Evolutionary conservation across 2,329 filamentous ascomycete species (phyloP).

Genomic region (Rutstroemia sp.): DNA sequence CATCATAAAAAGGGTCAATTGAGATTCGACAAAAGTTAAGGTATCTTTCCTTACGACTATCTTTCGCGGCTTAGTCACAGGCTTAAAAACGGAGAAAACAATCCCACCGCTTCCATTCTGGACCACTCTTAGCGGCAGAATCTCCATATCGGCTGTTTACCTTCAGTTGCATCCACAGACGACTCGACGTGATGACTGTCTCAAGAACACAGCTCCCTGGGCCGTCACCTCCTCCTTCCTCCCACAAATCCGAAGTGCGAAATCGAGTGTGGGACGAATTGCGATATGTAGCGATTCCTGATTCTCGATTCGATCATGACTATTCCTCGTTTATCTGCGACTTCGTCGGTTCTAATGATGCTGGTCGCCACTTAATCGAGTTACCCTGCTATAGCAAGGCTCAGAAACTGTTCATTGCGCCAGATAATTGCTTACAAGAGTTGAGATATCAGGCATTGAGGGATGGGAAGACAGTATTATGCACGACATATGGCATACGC

Average conservation of each 20-base stretch:
- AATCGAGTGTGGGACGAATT: slow-evolving; percentile 31
- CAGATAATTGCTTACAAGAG: slow-evolving; percentile 38
- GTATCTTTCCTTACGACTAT: neutral
- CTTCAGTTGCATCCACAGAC: neutral
- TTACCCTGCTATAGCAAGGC: slow-evolving; percentile 30
- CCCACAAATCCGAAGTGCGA: slow-evolving; percentile 7
- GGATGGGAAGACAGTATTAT: slow-evolving; percentile 35
- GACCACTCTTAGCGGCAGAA: neutral
- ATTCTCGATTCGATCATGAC: slow-evolving; percentile 37
- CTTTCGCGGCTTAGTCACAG: slow-evolving; percentile 1
- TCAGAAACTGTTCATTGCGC: slow-evolving; percentile 33
- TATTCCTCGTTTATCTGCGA: slow-evolving; percentile 37
- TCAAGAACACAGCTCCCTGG: neutral
- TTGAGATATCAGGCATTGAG: slow-evolving; percentile 32
- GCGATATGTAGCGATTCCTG: slow-evolving; percentile 33
- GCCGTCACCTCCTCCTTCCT: neutral
- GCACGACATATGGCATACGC: slow-evolving; percentile 36
- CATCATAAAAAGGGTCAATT: neutral
- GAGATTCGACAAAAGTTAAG: neutral
- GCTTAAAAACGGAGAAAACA: neutral
- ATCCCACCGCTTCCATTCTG: slow-evolving; percentile 1
- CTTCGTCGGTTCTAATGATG: slow-evolving; percentile 32
- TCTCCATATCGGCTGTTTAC: neutral
- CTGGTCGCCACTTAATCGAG: slow-evolving; percentile 27
- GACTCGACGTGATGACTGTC: neutral